Percentiles rank a stretch among this genome's conserved stretches.
phyloP scores from a whole-genome alignment of 192 early-diverging fungal species.

The Dissophora globulifera region DNA sequence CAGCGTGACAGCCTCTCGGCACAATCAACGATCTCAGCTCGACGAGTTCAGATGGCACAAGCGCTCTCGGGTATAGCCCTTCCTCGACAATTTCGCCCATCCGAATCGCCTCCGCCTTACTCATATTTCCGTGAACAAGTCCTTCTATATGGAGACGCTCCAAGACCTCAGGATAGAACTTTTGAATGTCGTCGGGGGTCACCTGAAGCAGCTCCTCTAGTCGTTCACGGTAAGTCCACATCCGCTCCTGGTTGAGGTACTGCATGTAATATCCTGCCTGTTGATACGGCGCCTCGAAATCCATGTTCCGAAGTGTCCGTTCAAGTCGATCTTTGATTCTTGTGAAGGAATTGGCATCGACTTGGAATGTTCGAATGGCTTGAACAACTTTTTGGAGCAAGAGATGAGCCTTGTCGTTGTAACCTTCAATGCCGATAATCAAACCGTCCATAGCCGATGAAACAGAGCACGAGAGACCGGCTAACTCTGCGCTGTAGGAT shows the following conservation, averaged over 20 bases:
- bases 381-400: conserved; percentile 77
- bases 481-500: conserved; percentile 90
- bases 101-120: conserved; percentile 69
- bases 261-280: conserved; percentile 82
- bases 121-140: conserved; percentile 88
- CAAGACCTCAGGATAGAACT: conserved; percentile 81
- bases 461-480: conserved; percentile 83
- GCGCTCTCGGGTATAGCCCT: conserved; percentile 66
- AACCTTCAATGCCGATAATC: conserved; percentile 78
- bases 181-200: conserved; percentile 75
- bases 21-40: conserved; percentile 65
- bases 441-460: conserved; percentile 77
- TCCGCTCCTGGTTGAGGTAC: conserved; percentile 78
- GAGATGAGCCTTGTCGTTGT: conserved; percentile 87
- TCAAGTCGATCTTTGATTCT: conserved; percentile 81
- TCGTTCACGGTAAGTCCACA: conserved; percentile 87
- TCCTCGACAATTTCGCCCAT: conserved; percentile 67
- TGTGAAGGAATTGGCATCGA: conserved; percentile 79
- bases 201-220: conserved; percentile 75
- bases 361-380: conserved; percentile 69
- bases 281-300: conserved; percentile 79
- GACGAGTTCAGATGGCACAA: conserved; percentile 66
- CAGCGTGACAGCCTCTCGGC: conserved; percentile 59
- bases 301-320: conserved; percentile 81
- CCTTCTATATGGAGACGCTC: conserved; percentile 78